These are phyloP conservation scores for Aspergillus panamensis DNA, from an alignment of 495 filamentous ascomycete species.

Conservation along the genomic window DNA sequence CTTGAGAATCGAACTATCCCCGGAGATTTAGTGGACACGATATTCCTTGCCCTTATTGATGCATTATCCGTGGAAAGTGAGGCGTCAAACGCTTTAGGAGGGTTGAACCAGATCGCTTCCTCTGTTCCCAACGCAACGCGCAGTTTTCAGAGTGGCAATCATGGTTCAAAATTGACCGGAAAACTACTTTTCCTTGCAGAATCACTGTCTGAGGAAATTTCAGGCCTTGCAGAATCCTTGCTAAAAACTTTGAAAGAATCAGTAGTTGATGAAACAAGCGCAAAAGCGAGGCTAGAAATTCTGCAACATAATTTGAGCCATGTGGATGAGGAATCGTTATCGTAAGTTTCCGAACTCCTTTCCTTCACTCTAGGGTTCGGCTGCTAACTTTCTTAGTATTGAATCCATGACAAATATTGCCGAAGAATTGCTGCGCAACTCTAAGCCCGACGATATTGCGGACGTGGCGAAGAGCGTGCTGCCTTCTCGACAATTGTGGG, in stretches of 20 bases:
- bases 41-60: conserved; percentile 41
- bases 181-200: conserved; percentile 57
- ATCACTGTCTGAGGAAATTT: conserved; percentile 51
- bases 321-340: conserved; percentile 52
- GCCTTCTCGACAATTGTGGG: conserved; percentile 49
- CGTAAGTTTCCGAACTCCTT: conserved; percentile 30
- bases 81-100: conserved; percentile 34
- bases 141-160: conserved; percentile 39
- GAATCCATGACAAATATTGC: conserved; percentile 54
- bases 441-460: conserved; percentile 27
- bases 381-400: conserved; percentile 36
- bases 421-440: conserved; percentile 45
- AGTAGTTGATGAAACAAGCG: conserved; percentile 34
- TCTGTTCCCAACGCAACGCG: conserved; percentile 34
- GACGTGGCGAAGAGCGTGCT: conserved; percentile 42
- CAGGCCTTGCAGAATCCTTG: conserved; percentile 47
- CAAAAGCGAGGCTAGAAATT: conserved; percentile 46
- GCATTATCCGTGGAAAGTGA: conserved; percentile 34
- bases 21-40: conserved; percentile 37
- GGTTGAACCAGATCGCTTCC: conserved; percentile 38
- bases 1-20: conserved; percentile 45
- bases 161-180: conserved; percentile 53
- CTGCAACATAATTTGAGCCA: conserved; percentile 49
- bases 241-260: conserved; percentile 39
- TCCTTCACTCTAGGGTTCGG: neutral